Evolutionary conservation across 306 rosid genomes (phyloP).

Genomic region (Boehmeria nivea): DNA sequence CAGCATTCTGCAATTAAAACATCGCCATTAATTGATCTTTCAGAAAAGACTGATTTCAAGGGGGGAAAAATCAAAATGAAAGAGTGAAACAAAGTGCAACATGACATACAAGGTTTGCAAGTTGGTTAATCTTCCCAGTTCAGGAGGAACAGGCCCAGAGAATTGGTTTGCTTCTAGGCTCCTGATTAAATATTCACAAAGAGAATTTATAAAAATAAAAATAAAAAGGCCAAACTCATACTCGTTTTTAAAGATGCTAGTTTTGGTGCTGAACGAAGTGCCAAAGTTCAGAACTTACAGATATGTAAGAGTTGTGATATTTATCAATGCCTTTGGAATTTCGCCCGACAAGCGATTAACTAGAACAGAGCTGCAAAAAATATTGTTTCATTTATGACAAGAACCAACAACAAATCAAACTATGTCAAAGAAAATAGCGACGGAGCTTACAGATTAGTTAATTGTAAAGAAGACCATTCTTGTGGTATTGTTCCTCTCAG

Average conservation of each 20-base stretch:
- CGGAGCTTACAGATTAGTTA: slow-evolving; percentile 56
- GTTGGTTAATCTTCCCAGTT: slow-evolving; percentile 60
- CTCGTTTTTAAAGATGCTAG: no score
- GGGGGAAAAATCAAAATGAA: neutral
- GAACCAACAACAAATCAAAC: slow-evolving; percentile 7
- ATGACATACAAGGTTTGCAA: slow-evolving; percentile 52
- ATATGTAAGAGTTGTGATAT: slow-evolving; percentile 46
- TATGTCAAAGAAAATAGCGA: slow-evolving; percentile 9
- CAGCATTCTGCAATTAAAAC: slow-evolving; percentile 42
- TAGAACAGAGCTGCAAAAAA: slow-evolving; percentile 61
- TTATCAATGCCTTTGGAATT: slow-evolving; percentile 70
- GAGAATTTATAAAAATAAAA: neutral
- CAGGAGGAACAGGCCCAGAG: slow-evolving; percentile 57
- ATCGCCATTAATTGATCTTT: slow-evolving; percentile 6
- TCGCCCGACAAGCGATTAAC: slow-evolving; percentile 78
- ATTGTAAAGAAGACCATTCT: slow-evolving; percentile 59
- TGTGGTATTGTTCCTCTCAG: slow-evolving; percentile 67
- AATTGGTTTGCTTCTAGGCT: slow-evolving; percentile 74
- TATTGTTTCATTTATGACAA: slow-evolving; percentile 3
- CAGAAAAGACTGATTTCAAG: no score
- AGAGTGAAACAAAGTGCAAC: neutral
- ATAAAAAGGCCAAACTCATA: no score
- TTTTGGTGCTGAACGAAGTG: no score
- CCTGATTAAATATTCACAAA: slow-evolving; percentile 28
- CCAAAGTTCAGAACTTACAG: slow-evolving; percentile 44